Evolutionary conservation across 176 grass and related monocot species (phyloP).

Genomic region (Oryza punctata): DNA sequence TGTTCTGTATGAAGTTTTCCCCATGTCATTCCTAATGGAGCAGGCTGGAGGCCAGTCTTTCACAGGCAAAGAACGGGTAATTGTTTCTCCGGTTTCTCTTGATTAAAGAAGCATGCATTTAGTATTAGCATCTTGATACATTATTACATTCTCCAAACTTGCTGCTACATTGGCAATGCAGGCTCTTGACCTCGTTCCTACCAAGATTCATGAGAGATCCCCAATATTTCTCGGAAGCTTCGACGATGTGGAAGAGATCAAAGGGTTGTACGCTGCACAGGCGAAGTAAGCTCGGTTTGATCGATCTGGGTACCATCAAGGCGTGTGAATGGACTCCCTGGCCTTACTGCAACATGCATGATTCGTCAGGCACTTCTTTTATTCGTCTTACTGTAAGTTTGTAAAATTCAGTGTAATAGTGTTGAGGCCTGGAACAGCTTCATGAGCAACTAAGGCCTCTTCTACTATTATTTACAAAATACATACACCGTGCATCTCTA

Average conservation of each 20-base stretch:
- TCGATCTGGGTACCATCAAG: not conserved
- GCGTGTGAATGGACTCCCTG: not conserved
- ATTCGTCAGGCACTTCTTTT: slow-evolving; percentile 32
- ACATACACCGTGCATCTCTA: slow-evolving; percentile 3
- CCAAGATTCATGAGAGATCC: slow-evolving; percentile 84
- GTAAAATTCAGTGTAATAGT: slow-evolving; percentile 40
- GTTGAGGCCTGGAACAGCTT: slow-evolving; percentile 33
- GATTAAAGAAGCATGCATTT: not conserved
- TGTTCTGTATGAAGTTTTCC: slow-evolving; percentile 97
- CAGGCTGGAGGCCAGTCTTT: slow-evolving; percentile 94
- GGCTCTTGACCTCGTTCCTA: slow-evolving; percentile 89
- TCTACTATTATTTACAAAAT: slow-evolving; percentile 14
- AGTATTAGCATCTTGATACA: not conserved
- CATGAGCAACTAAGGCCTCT: slow-evolving; percentile 23
- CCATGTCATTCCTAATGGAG: slow-evolving; percentile 99
- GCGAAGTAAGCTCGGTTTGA: slow-evolving; percentile 45
- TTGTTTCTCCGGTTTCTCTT: not conserved
- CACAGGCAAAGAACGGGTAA: slow-evolving; percentile 88
- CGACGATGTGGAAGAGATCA: slow-evolving; percentile 91
- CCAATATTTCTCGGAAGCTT: slow-evolving; percentile 91
- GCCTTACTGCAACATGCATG: not conserved
- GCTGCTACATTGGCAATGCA: slow-evolving; percentile 37
- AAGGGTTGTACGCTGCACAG: slow-evolving; percentile 66
- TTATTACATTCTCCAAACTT: not conserved
- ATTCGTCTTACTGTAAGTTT: slow-evolving; percentile 5